These are phyloP conservation scores for Boletus semigastroideus DNA, from an alignment of 1,284 basidiomycete species.

Conservation along the genomic window DNA sequence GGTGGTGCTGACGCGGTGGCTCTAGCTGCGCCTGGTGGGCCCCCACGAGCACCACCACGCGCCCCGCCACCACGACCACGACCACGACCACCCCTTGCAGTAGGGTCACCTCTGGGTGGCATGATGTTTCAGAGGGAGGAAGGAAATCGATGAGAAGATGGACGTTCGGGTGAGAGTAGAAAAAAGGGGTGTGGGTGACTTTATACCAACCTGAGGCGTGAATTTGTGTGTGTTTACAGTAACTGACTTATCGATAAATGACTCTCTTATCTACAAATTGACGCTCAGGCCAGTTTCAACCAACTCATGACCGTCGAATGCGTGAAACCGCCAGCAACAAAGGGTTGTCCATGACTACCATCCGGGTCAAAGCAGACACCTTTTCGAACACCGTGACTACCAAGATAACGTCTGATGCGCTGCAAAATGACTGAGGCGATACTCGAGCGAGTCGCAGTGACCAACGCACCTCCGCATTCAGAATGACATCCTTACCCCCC, in stretches of 20 bases:
- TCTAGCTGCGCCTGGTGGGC: constrained; percentile 32
- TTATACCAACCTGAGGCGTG: constrained; percentile 21
- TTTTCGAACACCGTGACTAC: constrained; percentile 70
- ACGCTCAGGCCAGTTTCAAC: constrained; percentile 38
- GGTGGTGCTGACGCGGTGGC: constrained; percentile 31
- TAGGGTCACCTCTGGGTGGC: constrained; percentile 29
- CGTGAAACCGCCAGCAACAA: constrained; percentile 54
- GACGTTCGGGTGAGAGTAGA: constrained; percentile 18
- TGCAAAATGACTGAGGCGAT: constrained; percentile 30
- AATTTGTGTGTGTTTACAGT: constrained; percentile 38
- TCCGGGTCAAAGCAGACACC: constrained; percentile 70
- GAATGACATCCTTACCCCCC: constrained; percentile 78
- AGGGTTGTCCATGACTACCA: constrained; percentile 72
- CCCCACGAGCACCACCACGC: too few species aligned
- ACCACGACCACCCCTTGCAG: constrained; percentile 19
- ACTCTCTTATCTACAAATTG: constrained; percentile 10
- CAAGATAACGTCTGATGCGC: constrained; percentile 74
- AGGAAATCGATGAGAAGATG: constrained; percentile 13
- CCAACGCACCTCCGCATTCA: constrained; percentile 60
- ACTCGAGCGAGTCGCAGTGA: neutral
- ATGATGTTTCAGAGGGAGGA: constrained; percentile 13
- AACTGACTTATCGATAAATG: constrained; percentile 30
- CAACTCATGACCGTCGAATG: constrained; percentile 66
- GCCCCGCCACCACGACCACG: too few species aligned
- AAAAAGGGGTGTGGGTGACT: constrained; percentile 5